Evolutionary conservation across 495 filamentous ascomycete genomes (phyloP), one percentile per base, ranked within the genome.

Genomic region (Penicillium daleae): DNA sequence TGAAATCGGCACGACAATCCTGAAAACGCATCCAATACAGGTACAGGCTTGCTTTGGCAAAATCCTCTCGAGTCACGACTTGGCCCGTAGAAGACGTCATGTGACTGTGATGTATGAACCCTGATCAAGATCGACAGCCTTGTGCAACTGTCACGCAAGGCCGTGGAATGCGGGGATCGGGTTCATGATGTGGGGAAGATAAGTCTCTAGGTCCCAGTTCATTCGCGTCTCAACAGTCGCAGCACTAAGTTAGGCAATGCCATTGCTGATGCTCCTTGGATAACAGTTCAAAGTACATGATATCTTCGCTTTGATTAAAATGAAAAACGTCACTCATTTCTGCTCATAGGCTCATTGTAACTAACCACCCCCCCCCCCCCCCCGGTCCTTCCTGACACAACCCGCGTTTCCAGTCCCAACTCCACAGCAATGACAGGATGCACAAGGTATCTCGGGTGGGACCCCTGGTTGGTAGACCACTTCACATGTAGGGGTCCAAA

Each of bases 261-360:
- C 24, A 46, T 46, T 46, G 3, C 42, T 46, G 42, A 42, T 19
- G 7, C 9, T 19, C n/a, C 15, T 10, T 42, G 2, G 6, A 9
- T n/a, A 42, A 42, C 10, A n/a, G 21, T 42, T 42, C n/a, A 42
- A 42, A 46, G 42, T 46, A 46, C 21, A 46, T 19, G 26, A 61
- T 29, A 31, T 53, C 31, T 53, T 53, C 31, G 49, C 31, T 53
- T 33, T 33, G 29, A 54, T 22, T 29, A 39, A 85, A 49, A 1
- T 35, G 52, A 53, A 68, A 61, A 37, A 62, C 66, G 56, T 68
- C 15, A 59, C 35, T 68, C 62, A 59, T 68, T 59, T 56, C 59
- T 62, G 56, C 62, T 68, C 66, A 62, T 68, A 60, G 54, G 46
- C 62, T 51, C 66, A 61, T 68, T 37, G 27, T 49, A 59, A 21